Percentiles rank a stretch among this genome's conserved stretches.
These are phyloP conservation scores for Starmerella floris DNA, from an alignment of 805 yeast species.

Conservation along the genomic window DNA sequence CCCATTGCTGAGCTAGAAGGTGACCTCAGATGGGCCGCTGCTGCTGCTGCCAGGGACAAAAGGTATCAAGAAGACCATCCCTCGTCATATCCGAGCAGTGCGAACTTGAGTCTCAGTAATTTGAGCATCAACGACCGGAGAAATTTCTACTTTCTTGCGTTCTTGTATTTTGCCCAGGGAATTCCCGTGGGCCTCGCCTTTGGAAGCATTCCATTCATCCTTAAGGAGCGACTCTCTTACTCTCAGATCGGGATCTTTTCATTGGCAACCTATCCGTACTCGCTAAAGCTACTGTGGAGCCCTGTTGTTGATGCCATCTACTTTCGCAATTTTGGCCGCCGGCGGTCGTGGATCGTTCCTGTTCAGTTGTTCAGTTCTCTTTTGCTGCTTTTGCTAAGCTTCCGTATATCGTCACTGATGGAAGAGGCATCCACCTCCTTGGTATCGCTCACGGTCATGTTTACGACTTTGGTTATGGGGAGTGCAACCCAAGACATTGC, in stretches of 20 bases:
- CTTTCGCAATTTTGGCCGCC: constrained; percentile 52
- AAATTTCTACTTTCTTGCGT: constrained; percentile 58
- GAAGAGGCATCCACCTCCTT: constrained; percentile 39
- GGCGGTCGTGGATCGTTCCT: constrained; percentile 91
- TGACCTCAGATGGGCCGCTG: neutral
- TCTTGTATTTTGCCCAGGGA: constrained; percentile 82
- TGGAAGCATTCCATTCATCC: constrained; percentile 82
- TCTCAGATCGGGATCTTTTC: constrained; percentile 85
- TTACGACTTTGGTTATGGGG: constrained; percentile 65
- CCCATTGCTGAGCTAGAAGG: constrained; percentile 7
- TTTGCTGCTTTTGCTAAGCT: constrained; percentile 54
- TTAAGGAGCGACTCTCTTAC: constrained; percentile 70
- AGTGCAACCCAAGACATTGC: constrained; percentile 98
- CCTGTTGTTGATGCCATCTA: constrained; percentile 89
- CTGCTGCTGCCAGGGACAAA: neutral
- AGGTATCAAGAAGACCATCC: neutral
- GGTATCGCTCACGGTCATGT: constrained; percentile 47
- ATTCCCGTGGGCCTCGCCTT: constrained; percentile 92
- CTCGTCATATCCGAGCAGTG: neutral
- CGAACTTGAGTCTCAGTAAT: constrained; percentile 20
- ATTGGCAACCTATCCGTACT: constrained; percentile 88
- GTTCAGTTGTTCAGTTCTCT: constrained; percentile 70
- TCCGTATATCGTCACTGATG: constrained; percentile 38
- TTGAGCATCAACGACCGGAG: constrained; percentile 43
- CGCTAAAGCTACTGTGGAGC: constrained; percentile 84